Base-by-base conservation (phyloP, 2,329 filamentous ascomycete species). In the Colletotrichum scovillei region DNA sequence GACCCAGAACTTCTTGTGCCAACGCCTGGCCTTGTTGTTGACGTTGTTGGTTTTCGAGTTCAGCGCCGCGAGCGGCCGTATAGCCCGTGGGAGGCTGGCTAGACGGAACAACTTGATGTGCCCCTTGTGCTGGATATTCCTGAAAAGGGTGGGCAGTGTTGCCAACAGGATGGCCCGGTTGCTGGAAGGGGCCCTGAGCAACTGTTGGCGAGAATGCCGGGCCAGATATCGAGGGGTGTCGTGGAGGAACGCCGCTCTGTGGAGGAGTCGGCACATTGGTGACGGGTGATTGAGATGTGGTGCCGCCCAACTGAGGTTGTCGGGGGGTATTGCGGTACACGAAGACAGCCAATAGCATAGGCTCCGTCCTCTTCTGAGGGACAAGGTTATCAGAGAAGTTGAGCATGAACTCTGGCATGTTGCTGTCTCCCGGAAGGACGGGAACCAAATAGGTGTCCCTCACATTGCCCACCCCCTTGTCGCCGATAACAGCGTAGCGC, bases 401-500 rank as follows among this genome's bases (percentile, higher is more conserved):
- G 74, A 95, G 90, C 81, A 98, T 91, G 78, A 98, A 98, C 74
- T 95, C 94, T 0, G 97, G 96, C 56, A 96, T 89, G 63, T 89
- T 90, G 42, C 86, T 87, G 30, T 90, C 87, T 30, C 94, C 95
- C 5, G 92, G 88, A 38, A 95, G 90, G 5, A 98, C 90, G 0
- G 97, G 96, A 11, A 98, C 92, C 38, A 98, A 89, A 81, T 98
- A 98, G 1, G 95, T 94, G 80, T 98, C 96, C 73, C 95, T 92
- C 62, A 98, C 93, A 73, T 95, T 92, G 24, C 91, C 89, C 35
- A 92, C 84, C 1, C 90, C 89, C 81, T 94, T 93, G 79, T 96
- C 94, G 16, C 92, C 92, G 7, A 98, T 89, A 1, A 98, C 96
- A 24, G 95, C 96, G 81, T 97, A 99, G 42, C 95, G 90, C 76